phyloP scores from a whole-genome alignment of 352 stramenopile species.

The Phytophthora sp. region DNA sequence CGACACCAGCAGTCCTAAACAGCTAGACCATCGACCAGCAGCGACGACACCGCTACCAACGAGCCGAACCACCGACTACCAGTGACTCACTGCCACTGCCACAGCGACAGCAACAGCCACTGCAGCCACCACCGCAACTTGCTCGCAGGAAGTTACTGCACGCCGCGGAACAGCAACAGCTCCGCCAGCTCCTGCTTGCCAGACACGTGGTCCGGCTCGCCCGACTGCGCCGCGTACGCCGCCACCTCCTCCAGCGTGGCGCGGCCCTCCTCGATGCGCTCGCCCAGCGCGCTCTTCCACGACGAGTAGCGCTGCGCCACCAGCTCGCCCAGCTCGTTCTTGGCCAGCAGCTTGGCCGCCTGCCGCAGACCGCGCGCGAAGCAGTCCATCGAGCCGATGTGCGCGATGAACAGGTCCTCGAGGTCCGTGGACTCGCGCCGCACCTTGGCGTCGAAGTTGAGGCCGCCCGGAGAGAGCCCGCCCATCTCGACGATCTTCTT shows the following conservation, averaged over 20 bases:
- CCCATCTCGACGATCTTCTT: constrained; percentile 76
- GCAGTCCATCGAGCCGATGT: constrained; percentile 88
- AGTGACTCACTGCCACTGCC: no score
- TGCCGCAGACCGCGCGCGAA: constrained; percentile 80
- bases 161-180: constrained; percentile 57
- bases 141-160: no score
- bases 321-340: constrained; percentile 55
- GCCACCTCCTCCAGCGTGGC: constrained; percentile 74
- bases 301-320: constrained; percentile 70
- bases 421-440: constrained; percentile 81
- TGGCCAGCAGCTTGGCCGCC: constrained; percentile 65
- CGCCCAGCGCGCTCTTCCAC: constrained; percentile 63
- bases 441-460: constrained; percentile 91
- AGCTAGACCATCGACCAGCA: no score
- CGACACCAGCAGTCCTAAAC: no score
- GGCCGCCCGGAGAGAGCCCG: constrained; percentile 66
- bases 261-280: constrained; percentile 61
- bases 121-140: no score
- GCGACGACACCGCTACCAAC: no score
- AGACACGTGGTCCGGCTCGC: constrained; percentile 63
- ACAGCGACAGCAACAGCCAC: no score
- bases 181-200: constrained; percentile 83
- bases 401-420: constrained; percentile 84
- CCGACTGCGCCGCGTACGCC: constrained; percentile 42
- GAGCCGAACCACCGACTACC: no score